Base-by-base conservation (phyloP, 139 green algal species). In the Volvox africanus region DNA sequence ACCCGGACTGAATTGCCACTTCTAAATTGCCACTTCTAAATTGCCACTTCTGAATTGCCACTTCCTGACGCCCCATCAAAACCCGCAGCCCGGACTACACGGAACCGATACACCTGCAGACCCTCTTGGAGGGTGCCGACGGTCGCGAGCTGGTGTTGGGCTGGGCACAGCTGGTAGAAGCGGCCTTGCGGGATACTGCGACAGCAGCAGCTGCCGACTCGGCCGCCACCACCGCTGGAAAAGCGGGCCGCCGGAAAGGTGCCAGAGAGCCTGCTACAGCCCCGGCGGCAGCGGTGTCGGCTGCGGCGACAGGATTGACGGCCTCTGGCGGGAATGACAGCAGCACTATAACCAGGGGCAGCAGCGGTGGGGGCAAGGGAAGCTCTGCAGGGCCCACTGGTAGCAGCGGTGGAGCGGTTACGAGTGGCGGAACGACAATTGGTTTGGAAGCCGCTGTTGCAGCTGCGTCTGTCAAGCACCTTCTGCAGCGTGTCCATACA, bases 391-490 rank as follows among this genome's bases (percentile, higher is more conserved):
- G 30, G 9, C 35, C 24, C 18, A 30, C 13, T 20, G 32, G 30
- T 67, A 17, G 28, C 20, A 61, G 35, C 26, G 91, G 32, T 62
- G 86, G 78, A 61, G 69, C 71, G 67, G 89, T 22, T 28, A 73
- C 86, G 68, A 67, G 78, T 44, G 32, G 44, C 44, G 44, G 44
- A 9, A 55, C 9, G 9, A 55, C 44, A 55, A 9, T 55, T 55
- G 44, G 35, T 26, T 71, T 30, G 67, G 65, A 79, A 55, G 44
- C 62, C 18, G 79, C 33, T 3, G 79, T 37, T 13, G 61, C 65
- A 21, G 80, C 50, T 2, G 80, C 44, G 22, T 62, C 88, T 32
- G 88, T 80, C 0, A 89, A 93, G 90, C 90, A 93, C 77, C 85
- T 90, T 50, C 75, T 90, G 75, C 86, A 90, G 86, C 73, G 75